phyloP scores from a whole-genome alignment of 2,329 filamentous ascomycete genomes.

The Fusarium coicis region DNA sequence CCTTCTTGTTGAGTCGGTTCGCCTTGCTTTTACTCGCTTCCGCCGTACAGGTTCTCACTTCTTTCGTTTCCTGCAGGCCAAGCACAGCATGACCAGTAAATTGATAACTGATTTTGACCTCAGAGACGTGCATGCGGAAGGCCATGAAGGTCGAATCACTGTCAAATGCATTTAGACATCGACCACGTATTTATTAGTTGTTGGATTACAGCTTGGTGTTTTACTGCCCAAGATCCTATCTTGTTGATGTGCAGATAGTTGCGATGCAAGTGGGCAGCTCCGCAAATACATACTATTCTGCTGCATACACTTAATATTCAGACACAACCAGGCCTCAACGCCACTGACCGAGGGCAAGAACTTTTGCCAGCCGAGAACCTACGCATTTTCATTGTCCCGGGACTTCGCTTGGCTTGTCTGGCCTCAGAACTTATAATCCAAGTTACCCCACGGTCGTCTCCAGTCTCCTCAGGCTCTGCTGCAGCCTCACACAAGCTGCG shows the following conservation, averaged over 20 bases:
- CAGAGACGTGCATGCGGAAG: not conserved
- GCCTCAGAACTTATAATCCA: slow-evolving; percentile 32
- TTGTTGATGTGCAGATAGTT: slow-evolving; percentile 22
- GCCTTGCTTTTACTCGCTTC: slow-evolving; percentile 26
- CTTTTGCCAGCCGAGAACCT: not conserved
- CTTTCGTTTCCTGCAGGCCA: slow-evolving; percentile 4
- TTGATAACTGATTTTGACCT: slow-evolving; percentile 1
- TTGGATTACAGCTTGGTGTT: slow-evolving; percentile 2
- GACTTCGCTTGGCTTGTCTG: slow-evolving; percentile 20
- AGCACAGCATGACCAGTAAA: slow-evolving; percentile 12
- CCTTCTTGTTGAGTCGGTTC: slow-evolving; percentile 14
- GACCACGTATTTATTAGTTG: slow-evolving; percentile 3
- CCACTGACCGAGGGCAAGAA: slow-evolving; percentile 16
- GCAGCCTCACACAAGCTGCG: slow-evolving; percentile 25
- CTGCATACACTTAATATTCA: slow-evolving; percentile 41
- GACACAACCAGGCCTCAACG: slow-evolving; percentile 26
- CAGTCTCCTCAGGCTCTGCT: slow-evolving; percentile 23
- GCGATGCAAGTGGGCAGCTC: slow-evolving; percentile 31
- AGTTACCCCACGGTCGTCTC: slow-evolving; percentile 16
- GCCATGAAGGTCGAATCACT: not conserved
- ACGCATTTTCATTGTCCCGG: slow-evolving; percentile 29
- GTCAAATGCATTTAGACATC: not conserved
- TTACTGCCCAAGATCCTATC: slow-evolving; percentile 1
- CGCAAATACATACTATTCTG: slow-evolving; percentile 24
- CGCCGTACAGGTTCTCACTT: slow-evolving; percentile 14